Evolutionary conservation across 2,329 filamentous ascomycete genomes (phyloP).

Genomic region (Claviceps digitariae): DNA sequence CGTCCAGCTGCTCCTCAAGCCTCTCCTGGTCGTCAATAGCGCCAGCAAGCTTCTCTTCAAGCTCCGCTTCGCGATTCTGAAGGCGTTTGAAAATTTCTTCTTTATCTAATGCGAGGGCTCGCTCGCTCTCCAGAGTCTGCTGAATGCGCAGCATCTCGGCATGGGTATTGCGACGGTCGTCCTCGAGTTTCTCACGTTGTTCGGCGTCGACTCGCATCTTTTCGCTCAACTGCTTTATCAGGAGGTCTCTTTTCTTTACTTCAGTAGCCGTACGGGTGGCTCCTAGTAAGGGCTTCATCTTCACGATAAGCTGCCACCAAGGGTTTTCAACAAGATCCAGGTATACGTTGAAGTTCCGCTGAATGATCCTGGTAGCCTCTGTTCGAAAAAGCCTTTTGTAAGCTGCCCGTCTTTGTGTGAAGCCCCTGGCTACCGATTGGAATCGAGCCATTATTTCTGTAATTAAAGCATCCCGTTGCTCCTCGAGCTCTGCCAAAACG

Average conservation of each 20-base stretch:
- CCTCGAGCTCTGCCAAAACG: conserved; percentile 91
- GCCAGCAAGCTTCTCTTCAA: conserved; percentile 83
- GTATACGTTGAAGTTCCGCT: conserved; percentile 87
- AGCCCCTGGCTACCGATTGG: conserved; percentile 83
- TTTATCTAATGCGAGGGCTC: conserved; percentile 90
- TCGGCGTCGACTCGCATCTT: conserved; percentile 67
- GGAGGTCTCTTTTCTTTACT: conserved; percentile 88
- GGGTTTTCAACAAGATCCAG: conserved; percentile 80
- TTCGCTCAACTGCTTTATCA: conserved; percentile 74
- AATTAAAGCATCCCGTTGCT: conserved; percentile 84
- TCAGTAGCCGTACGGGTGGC: conserved; percentile 84
- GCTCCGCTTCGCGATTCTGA: conserved; percentile 77
- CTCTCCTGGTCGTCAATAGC: conserved; percentile 90
- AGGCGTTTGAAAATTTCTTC: conserved; percentile 98
- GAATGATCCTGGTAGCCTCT: conserved; percentile 88
- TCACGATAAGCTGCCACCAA: conserved; percentile 92
- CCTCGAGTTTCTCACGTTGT: conserved; percentile 70
- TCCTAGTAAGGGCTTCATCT: conserved; percentile 90
- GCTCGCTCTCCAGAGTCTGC: conserved; percentile 88
- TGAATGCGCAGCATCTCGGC: conserved; percentile 80
- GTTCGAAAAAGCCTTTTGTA: conserved; percentile 90
- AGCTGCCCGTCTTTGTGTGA: conserved; percentile 72
- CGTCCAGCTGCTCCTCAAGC: conserved; percentile 86
- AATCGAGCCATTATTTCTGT: conserved; percentile 88
- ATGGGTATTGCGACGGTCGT: conserved; percentile 78